Evolutionary conservation across 176 grass and related monocot genomes (phyloP).

Genomic region (Cenchrus purpureus): DNA sequence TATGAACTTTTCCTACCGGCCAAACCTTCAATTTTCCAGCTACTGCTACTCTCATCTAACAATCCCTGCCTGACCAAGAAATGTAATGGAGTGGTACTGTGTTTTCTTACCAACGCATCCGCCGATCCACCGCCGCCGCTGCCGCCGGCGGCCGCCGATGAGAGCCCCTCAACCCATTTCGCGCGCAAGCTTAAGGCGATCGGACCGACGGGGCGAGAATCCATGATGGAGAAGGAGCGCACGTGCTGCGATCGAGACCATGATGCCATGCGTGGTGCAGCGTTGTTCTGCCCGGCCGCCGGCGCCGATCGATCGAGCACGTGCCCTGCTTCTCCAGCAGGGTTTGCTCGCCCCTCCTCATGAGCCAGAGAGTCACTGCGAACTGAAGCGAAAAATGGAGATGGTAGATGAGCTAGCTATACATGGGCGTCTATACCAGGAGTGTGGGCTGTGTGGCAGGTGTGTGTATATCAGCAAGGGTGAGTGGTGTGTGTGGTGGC

Average conservation of each 20-base stretch:
- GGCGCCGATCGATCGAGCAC: constrained; percentile 31
- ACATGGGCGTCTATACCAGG: neutral
- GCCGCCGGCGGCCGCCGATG: neutral
- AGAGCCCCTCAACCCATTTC: neutral
- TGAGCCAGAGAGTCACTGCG: neutral
- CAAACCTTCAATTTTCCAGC: neutral
- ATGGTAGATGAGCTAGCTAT: neutral
- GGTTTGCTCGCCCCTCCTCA: constrained; percentile 50
- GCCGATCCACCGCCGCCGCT: neutral
- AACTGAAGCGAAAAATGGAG: neutral
- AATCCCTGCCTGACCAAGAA: neutral
- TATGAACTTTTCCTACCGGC: neutral
- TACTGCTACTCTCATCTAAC: neutral
- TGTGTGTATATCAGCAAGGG: constrained; percentile 33
- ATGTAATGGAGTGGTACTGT: neutral
- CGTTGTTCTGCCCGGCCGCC: neutral
- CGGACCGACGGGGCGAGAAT: constrained; percentile 45
- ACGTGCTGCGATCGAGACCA: constrained; percentile 33
- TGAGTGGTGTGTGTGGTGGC: constrained; percentile 22
- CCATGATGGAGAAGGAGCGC: constrained; percentile 68
- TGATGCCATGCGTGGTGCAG: too few species aligned
- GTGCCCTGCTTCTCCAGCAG: constrained; percentile 80
- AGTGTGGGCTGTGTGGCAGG: neutral
- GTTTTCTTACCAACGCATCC: neutral
- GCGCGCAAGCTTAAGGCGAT: neutral